Evolutionary conservation across 1,284 basidiomycete genomes (phyloP).

Genomic region (Ganoderma boninense): DNA sequence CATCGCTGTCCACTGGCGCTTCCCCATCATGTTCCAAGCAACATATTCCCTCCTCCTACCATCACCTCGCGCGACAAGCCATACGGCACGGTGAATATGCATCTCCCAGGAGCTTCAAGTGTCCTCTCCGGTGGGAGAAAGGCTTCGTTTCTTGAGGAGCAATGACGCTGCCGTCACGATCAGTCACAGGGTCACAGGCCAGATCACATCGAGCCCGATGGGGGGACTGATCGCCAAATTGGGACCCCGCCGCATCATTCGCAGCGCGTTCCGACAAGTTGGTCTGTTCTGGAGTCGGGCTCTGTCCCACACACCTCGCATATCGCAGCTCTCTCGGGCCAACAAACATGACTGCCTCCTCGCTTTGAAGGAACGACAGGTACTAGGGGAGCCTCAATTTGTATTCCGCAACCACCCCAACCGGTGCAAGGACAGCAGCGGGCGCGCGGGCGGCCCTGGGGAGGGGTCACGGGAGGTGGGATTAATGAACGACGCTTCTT

Average conservation of each 20-base stretch:
- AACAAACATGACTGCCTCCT: neutral
- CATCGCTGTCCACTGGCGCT: constrained; percentile 31
- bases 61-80: neutral
- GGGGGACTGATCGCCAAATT: constrained; percentile 22
- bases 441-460: constrained; percentile 1
- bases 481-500: constrained; percentile 18
- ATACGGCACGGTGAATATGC: too few relatives aligned
- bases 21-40: constrained; percentile 19
- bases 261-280: constrained; percentile 3
- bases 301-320: neutral
- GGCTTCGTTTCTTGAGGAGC: neutral
- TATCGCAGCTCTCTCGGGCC: neutral
- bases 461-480: constrained; percentile 22
- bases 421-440: neutral
- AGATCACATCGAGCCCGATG: constrained; percentile 21
- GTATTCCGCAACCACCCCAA: neutral
- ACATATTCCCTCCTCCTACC: constrained; percentile 3
- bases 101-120: neutral
- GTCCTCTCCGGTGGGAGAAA: neutral
- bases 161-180: neutral
- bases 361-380: neutral
- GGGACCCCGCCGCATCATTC: constrained; percentile 29
- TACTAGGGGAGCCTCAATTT: neutral
- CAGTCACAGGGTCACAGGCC: constrained; percentile 27
- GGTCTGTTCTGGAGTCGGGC: too few relatives aligned